A percentile compares a stretch with the other conserved stretches of the same genome.
Evolutionary conservation across 176 grass and related monocot genomes (phyloP).

Genomic region (Cocos nucifera): DNA sequence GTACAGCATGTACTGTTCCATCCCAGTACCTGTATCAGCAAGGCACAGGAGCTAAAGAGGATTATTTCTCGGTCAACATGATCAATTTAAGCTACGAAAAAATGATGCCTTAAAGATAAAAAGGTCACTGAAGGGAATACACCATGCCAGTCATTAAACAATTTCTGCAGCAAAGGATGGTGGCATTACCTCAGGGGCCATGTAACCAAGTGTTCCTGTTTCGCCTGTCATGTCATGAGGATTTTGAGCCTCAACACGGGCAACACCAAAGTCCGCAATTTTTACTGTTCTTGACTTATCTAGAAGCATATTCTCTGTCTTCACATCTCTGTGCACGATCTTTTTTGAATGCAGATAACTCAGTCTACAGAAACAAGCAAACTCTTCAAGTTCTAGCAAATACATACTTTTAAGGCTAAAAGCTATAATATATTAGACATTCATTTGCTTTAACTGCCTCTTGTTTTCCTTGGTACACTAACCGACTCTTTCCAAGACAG

Average conservation of each 20-base stretch:
- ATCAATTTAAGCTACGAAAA: too few species aligned
- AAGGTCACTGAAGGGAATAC: too few species aligned
- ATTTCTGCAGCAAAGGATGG: background rate
- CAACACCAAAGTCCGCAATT: slow-evolving; percentile 99
- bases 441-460: too few species aligned
- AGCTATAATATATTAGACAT: background rate
- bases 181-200: slow-evolving; percentile 89
- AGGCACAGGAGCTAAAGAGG: too few species aligned
- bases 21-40: too few species aligned
- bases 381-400: slow-evolving; percentile 9
- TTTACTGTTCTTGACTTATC: slow-evolving; percentile 89
- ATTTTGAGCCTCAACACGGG: slow-evolving; percentile 97
- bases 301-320: slow-evolving; percentile 99
- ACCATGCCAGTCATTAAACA: too few species aligned
- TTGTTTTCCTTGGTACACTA: too few species aligned
- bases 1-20: too few species aligned
- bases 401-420: slow-evolving; percentile 15
- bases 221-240: slow-evolving; percentile 98
- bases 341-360: slow-evolving; percentile 97
- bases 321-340: slow-evolving; percentile 95
- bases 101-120: too few species aligned
- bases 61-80: too few species aligned
- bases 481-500: too few species aligned
- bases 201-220: slow-evolving; percentile 99
- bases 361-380: slow-evolving; percentile 39